phyloP scores from a whole-genome alignment of 129 eudicot genomes.

The Tanacetum coccineum region DNA sequence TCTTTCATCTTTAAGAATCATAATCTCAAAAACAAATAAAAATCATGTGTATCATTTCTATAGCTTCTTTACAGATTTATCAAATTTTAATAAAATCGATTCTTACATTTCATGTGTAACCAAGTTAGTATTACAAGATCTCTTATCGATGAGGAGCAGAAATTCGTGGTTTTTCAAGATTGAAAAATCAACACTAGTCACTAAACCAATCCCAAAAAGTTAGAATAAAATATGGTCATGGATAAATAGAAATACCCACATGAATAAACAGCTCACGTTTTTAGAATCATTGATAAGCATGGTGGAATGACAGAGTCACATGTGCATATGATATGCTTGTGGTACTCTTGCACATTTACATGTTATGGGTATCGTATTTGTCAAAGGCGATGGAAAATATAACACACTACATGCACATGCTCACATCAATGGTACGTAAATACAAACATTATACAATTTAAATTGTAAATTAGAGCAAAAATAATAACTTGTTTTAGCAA shows the following conservation, averaged over 20 bases:
- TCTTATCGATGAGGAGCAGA: too few species aligned
- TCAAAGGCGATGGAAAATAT: not conserved
- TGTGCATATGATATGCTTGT: constrained; percentile 27
- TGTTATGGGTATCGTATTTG: constrained; percentile 14
- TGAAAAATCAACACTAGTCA: not conserved
- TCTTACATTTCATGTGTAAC: too few species aligned
- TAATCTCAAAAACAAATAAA: not conserved
- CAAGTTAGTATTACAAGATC: too few species aligned
- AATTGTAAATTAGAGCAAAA: not conserved
- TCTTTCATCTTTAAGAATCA: not conserved
- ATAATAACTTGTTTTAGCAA: not conserved
- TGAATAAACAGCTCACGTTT: constrained; percentile 26
- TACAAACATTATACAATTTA: not conserved
- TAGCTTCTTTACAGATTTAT: not conserved
- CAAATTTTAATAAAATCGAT: too few species aligned
- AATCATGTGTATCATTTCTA: not conserved
- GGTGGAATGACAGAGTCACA: constrained; percentile 25
- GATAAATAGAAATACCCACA: constrained; percentile 7
- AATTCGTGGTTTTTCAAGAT: not conserved
- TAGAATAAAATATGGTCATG: not conserved
- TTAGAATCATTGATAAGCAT: constrained; percentile 18
- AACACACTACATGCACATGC: constrained; percentile 21
- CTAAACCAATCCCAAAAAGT: not conserved
- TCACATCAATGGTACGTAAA: not conserved
- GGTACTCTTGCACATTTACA: constrained; percentile 24